Percentiles rank a stretch among this genome's conserved stretches.
phyloP scores from a whole-genome alignment of 2,329 filamentous ascomycete genomes.

The Biscogniauxia mediterranea region DNA sequence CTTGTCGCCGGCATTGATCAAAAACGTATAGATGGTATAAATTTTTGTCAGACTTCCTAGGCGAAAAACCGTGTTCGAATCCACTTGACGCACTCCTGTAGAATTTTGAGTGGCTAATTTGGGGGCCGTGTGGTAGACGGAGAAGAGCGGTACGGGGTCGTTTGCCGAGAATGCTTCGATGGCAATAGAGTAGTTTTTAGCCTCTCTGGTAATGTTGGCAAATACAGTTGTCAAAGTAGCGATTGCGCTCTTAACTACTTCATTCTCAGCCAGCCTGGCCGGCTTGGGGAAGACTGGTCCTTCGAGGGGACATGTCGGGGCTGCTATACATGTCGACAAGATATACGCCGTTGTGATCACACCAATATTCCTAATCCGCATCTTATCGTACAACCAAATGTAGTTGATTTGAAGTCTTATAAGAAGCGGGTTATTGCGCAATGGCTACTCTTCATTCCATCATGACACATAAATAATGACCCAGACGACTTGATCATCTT shows the following conservation, averaged over 20 bases:
- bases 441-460: neutral
- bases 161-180: slow-evolving; percentile 38
- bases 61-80: slow-evolving; percentile 42
- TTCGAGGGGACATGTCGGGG: slow-evolving; percentile 28
- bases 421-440: neutral
- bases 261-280: slow-evolving; percentile 17
- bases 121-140: slow-evolving; percentile 36
- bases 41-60: slow-evolving; percentile 43
- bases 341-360: slow-evolving; percentile 9
- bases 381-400: slow-evolving; percentile 5
- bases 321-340: slow-evolving; percentile 10
- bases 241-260: slow-evolving; percentile 22
- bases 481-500: neutral
- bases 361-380: slow-evolving; percentile 9
- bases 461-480: neutral
- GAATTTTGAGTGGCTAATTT: slow-evolving; percentile 24
- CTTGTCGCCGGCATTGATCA: slow-evolving; percentile 31
- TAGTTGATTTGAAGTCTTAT: neutral
- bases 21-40: slow-evolving; percentile 37
- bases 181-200: slow-evolving; percentile 36
- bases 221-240: slow-evolving; percentile 24
- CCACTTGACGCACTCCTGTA: slow-evolving; percentile 34
- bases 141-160: slow-evolving; percentile 31
- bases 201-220: slow-evolving; percentile 19
- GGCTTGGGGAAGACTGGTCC: slow-evolving; percentile 30